These are phyloP conservation scores for Syzygium jambos DNA, from an alignment of 345 rosid species.

Conservation along the genomic window DNA sequence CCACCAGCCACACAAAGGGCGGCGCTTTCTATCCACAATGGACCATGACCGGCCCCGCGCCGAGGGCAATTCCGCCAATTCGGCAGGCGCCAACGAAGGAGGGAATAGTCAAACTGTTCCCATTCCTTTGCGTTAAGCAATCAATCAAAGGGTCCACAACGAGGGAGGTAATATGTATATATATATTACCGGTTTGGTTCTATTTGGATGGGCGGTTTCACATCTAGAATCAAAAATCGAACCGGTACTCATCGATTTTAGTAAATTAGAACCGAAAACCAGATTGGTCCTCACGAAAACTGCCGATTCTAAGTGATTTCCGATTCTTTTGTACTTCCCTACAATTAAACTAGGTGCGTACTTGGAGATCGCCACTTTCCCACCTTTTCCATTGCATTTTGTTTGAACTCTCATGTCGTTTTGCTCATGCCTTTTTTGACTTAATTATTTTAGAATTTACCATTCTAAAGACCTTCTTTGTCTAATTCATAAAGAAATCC, in stretches of 20 bases:
- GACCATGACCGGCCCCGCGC: background rate
- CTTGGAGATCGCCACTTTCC: background rate
- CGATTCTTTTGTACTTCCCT: background rate
- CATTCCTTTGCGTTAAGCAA: background rate
- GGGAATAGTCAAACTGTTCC: background rate
- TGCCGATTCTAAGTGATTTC: accelerated
- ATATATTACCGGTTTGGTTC: no score
- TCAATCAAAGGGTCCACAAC: no score
- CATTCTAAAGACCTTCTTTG: background rate
- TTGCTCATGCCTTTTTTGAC: background rate
- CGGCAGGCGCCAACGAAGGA: background rate
- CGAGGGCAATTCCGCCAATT: background rate
- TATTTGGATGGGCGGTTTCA: no score
- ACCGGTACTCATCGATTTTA: no score
- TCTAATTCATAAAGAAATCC: background rate
- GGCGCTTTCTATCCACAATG: background rate
- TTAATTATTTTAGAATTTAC: background rate
- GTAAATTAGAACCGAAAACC: no score
- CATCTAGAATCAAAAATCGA: accelerated
- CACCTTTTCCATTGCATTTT: background rate
- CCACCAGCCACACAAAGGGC: no score
- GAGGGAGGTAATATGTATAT: no score
- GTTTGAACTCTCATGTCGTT: background rate
- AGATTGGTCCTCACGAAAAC: no score
- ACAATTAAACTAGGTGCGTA: background rate